Conservation (phyloP, 2,329 filamentous ascomycete species). For the Calcarisporium arbuscula region DNA sequence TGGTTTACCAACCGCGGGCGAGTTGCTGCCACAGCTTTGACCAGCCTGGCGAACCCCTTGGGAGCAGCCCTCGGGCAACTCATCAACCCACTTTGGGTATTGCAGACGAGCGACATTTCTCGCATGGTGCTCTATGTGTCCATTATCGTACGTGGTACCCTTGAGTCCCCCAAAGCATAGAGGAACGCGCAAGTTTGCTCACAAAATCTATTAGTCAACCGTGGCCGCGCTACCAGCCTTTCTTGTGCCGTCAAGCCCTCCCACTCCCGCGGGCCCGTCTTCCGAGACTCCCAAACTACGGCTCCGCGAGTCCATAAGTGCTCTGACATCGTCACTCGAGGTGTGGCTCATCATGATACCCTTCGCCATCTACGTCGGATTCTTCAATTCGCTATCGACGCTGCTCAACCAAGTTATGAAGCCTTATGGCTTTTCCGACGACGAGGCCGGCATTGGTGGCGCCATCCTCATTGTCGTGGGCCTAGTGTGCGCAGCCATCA, state of each 20-base stretch:
- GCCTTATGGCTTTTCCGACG: conserved; percentile 79
- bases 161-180: not conserved
- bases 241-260: conserved; percentile 71
- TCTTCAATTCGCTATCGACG: conserved; percentile 89
- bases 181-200: not conserved
- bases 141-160: conserved; percentile 60
- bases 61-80: conserved; percentile 85
- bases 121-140: conserved; percentile 79
- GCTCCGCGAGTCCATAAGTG: conserved; percentile 44
- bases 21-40: conserved; percentile 79
- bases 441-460: conserved; percentile 82
- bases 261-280: conserved; percentile 69
- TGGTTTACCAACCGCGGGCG: conserved; percentile 87
- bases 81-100: conserved; percentile 72
- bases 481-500: conserved; percentile 67
- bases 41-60: conserved; percentile 81
- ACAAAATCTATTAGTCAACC: conserved; percentile 22
- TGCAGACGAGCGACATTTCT: conserved; percentile 58
- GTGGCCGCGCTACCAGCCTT: conserved; percentile 64
- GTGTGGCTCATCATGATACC: conserved; percentile 77
- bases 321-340: conserved; percentile 53
- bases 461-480: conserved; percentile 86
- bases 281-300: conserved; percentile 51
- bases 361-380: conserved; percentile 79
- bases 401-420: conserved; percentile 84